Conservation (phyloP, 306 rosid species). For the Crotalaria pallida region DNA sequence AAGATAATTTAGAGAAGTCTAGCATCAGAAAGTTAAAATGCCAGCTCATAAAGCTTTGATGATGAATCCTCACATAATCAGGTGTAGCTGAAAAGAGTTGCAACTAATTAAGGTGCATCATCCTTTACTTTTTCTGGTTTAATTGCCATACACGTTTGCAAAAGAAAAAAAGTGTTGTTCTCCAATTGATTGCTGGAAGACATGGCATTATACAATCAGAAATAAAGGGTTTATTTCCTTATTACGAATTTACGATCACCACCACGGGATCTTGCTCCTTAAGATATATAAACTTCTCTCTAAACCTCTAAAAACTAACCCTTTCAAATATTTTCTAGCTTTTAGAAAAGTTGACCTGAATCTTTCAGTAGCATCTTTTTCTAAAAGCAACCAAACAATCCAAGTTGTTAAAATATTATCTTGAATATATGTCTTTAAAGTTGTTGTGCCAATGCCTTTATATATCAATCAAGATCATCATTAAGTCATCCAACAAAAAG, state of each 20-base stretch:
- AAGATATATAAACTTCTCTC: background rate
- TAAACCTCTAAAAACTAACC: constrained; percentile 18
- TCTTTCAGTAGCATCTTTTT: background rate
- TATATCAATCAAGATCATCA: background rate
- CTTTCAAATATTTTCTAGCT: background rate
- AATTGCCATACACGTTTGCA: background rate
- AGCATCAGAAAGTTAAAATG: constrained; percentile 39
- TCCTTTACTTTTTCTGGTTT: constrained; percentile 3
- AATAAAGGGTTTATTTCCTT: background rate
- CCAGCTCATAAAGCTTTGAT: constrained; percentile 44
- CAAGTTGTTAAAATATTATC: constrained; percentile 20
- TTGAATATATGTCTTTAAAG: constrained; percentile 1
- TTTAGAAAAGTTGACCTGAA: constrained; percentile 5
- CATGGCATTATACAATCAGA: background rate
- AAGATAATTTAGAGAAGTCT: constrained; percentile 5
- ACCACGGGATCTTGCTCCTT: background rate
- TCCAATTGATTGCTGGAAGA: background rate
- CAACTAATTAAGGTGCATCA: background rate
- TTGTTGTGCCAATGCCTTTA: background rate
- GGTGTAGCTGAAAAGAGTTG: background rate
- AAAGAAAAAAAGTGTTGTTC: background rate
- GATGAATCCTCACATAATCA: constrained; percentile 25
- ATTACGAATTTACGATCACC: background rate
- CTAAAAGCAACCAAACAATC: constrained; percentile 24
- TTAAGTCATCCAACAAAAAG: constrained; percentile 22